Evolutionary conservation across 1,284 basidiomycete species (phyloP).

Genomic region (Afroboletus lepidellus): DNA sequence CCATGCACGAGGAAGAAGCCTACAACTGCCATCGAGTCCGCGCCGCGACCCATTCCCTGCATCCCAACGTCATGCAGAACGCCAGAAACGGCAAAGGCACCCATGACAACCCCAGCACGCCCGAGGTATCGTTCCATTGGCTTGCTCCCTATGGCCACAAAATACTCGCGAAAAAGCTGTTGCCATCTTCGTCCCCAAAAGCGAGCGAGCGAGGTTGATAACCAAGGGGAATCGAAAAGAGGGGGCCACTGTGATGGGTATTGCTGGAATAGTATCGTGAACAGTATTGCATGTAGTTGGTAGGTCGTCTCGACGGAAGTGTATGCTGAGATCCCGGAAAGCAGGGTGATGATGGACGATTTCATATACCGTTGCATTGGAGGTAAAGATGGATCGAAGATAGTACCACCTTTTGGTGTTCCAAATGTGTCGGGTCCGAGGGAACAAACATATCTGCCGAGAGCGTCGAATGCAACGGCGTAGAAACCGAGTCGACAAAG

Average conservation of each 20-base stretch:
- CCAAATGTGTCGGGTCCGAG: constrained; percentile 28
- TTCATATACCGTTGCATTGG: constrained; percentile 43
- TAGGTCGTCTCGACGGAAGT: constrained; percentile 44
- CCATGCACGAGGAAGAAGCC: constrained; percentile 61
- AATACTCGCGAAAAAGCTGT: constrained; percentile 40
- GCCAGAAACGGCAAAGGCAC: constrained; percentile 57
- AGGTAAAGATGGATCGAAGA: constrained; percentile 48
- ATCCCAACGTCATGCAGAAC: constrained; percentile 54
- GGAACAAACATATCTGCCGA: background rate
- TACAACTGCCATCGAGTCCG: constrained; percentile 42
- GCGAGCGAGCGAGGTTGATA: constrained; percentile 37
- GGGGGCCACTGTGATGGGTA: constrained; percentile 42
- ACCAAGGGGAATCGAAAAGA: constrained; percentile 41
- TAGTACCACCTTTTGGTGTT: constrained; percentile 38
- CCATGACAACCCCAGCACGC: constrained; percentile 46
- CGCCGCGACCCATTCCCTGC: constrained; percentile 57
- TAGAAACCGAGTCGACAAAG: constrained; percentile 12
- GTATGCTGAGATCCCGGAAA: constrained; percentile 43
- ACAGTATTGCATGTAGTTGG: constrained; percentile 42
- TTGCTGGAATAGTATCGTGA: constrained; percentile 39
- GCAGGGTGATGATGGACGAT: constrained; percentile 41
- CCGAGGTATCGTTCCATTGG: constrained; percentile 40
- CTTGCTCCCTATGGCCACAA: constrained; percentile 35
- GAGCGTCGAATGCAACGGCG: constrained; percentile 11
- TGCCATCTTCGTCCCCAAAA: constrained; percentile 51